Evolutionary conservation across 2,329 filamentous ascomycete species (phyloP).

Genomic region (Colletotrichum gigasporum): DNA sequence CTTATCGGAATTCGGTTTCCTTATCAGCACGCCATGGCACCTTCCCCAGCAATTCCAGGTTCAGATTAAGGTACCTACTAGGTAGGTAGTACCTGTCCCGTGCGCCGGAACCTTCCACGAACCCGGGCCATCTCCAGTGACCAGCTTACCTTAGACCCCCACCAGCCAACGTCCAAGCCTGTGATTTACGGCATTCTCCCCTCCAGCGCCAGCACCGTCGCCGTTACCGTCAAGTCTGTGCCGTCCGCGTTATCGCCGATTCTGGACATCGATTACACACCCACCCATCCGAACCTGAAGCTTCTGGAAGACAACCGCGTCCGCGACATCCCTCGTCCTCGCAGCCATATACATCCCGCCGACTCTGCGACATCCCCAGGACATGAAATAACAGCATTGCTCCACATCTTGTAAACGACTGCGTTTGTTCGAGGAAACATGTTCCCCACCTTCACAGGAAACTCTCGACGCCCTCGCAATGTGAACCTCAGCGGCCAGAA

Average conservation of each 20-base stretch:
- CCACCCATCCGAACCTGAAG: conserved; percentile 31
- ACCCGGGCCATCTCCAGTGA: conserved; percentile 3
- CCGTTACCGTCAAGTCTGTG: background rate
- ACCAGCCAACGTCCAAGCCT: conserved; percentile 13
- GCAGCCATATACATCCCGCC: background rate
- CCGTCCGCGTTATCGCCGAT: background rate
- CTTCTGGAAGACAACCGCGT: conserved; percentile 29
- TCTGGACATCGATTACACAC: conserved; percentile 24
- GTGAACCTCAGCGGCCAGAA: conserved; percentile 92
- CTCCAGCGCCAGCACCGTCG: conserved; percentile 12
- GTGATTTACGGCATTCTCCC: conserved; percentile 17
- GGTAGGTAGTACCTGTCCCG: background rate
- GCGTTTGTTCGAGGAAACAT: conserved; percentile 57
- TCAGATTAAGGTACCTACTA: background rate
- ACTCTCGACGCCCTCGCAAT: conserved; percentile 84
- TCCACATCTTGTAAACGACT: background rate
- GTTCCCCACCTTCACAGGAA: conserved; percentile 94
- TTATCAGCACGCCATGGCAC: background rate
- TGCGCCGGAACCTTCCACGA: conserved; percentile 27
- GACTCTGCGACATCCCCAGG: background rate
- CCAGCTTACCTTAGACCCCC: conserved; percentile 9
- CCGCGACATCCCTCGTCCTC: conserved; percentile 3
- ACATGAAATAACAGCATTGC: conserved; percentile 5
- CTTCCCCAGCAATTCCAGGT: background rate
- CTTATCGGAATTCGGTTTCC: conserved; percentile 5